Percentiles rank a stretch among this genome's conserved stretches.
These are phyloP conservation scores for Cicer arietinum DNA, from an alignment of 306 rosid species.

Conservation along the genomic window DNA sequence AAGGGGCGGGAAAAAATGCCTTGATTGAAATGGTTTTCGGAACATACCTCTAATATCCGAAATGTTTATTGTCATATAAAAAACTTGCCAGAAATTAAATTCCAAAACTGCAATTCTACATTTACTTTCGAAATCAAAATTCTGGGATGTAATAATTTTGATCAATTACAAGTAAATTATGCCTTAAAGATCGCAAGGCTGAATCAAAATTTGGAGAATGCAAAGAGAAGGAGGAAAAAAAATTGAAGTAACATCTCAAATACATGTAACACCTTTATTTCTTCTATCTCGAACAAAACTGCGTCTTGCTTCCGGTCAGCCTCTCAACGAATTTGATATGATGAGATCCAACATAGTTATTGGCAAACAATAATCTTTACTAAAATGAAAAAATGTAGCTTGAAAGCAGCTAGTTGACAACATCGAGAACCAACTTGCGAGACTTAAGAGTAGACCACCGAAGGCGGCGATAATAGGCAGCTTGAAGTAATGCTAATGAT, in stretches of 20 bases:
- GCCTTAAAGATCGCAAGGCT: background rate
- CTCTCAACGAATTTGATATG: constrained; percentile 56
- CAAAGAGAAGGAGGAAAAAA: background rate
- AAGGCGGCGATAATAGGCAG: constrained; percentile 88
- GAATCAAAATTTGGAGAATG: background rate
- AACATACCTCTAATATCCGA: too few species aligned
- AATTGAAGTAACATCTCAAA: constrained; percentile 28
- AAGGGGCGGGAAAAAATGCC: too few species aligned
- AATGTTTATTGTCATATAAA: too few species aligned
- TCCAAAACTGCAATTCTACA: too few species aligned
- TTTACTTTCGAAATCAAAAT: too few species aligned
- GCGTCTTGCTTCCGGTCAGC: constrained; percentile 49
- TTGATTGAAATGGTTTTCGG: too few species aligned
- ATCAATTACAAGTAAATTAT: constrained; percentile 4
- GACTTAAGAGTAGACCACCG: constrained; percentile 92
- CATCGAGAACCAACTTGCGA: constrained; percentile 97
- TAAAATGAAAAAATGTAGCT: constrained; percentile 49
- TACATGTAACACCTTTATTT: constrained; percentile 58
- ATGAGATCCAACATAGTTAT: constrained; percentile 59
- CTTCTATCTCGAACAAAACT: constrained; percentile 56
- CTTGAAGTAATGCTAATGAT: constrained; percentile 89
- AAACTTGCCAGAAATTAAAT: too few species aligned
- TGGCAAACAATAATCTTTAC: constrained; percentile 55
- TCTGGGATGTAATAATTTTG: background rate
- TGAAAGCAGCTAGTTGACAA: constrained; percentile 69